These are phyloP conservation scores for Solanum bulbocastanum DNA, from an alignment of 257 asterid genomes.

Conservation along the genomic window DNA sequence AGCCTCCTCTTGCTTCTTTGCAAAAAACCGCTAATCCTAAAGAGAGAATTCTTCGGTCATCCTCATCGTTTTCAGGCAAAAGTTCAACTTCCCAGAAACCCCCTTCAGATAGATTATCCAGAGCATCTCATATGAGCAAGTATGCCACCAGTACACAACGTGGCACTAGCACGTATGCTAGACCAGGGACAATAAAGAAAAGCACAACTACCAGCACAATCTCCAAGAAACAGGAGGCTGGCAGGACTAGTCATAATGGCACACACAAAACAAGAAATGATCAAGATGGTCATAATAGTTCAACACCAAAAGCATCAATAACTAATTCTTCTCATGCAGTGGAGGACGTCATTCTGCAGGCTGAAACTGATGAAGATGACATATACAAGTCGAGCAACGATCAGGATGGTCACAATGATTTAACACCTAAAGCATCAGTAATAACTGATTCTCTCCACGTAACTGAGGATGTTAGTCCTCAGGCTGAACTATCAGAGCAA, in stretches of 20 bases:
- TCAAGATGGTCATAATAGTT: neutral
- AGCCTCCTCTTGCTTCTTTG: slow-evolving; percentile 35
- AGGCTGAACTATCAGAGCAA: slow-evolving; percentile 19
- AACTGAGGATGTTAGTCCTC: slow-evolving; percentile 8
- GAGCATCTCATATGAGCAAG: slow-evolving; percentile 8
- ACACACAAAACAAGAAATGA: neutral
- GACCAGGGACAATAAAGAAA: slow-evolving; percentile 23
- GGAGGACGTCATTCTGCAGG: neutral
- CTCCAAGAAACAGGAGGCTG: slow-evolving; percentile 17
- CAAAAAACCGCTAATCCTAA: slow-evolving; percentile 20
- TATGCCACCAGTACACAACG: slow-evolving; percentile 21
- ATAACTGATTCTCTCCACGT: neutral
- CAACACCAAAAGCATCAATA: neutral
- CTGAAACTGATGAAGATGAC: neutral
- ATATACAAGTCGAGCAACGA: neutral
- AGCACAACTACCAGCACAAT: neutral
- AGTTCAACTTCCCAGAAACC: slow-evolving; percentile 10
- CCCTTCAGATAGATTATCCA: slow-evolving; percentile 16
- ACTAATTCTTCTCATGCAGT: neutral
- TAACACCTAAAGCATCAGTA: slow-evolving; percentile 10
- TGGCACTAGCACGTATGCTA: slow-evolving; percentile 8
- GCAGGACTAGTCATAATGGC: neutral
- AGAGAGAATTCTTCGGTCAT: slow-evolving; percentile 16
- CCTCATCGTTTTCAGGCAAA: slow-evolving; percentile 32
- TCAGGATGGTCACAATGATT: neutral